Base-by-base conservation (phyloP, 805 yeast species). In the Kurtzmaniella fragi region DNA sequence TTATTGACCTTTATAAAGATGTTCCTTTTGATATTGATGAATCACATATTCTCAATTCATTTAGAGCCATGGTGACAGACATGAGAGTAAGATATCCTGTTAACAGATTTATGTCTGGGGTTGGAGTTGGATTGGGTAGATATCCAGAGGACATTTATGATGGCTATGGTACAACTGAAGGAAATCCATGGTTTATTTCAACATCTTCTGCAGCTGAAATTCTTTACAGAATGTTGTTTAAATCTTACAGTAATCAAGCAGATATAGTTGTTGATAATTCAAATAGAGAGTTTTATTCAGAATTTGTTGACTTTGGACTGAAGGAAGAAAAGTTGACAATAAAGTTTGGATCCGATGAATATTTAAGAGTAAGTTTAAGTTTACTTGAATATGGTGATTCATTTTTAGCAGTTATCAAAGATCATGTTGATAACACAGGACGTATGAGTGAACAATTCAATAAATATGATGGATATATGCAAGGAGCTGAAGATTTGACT, bases 91-190 rank as follows among this genome's bases (percentile, higher is more conserved):
- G 93, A 39, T 90, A 84, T 54, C 95, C 95, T 4, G 74, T 91
- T 30, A 91, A 91, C 60, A 77, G 72, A 42, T 56, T 62, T 17
- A 60, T 64, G 35, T 56, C 70, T 17, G 66, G 68, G 2, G 52
- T 64, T 30, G 61, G 45, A 13, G 80, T 82, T 37, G 95, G 84
- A 0, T 61, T 90, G 38, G 98, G 98, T 2, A 72, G 98, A 54
- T 90, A 90, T 54, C 96, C 97, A 1, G 98, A 90, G 54, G 98
- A 90, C 61, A 57, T 82, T 8, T 90, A 90, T 59, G 82, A 90
- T 57, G 96, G 96, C 0, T 63, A 68, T 43, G 80, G 78, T 0
- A 66, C 74, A 0, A 70, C 82, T 26, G 87, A 82, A 50, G 97
- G 96, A 2, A 89, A 90, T 53, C 97, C 98, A 5, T 90, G 97